Conservation (phyloP, 805 yeast species). For the Lachancea quebecensis region DNA sequence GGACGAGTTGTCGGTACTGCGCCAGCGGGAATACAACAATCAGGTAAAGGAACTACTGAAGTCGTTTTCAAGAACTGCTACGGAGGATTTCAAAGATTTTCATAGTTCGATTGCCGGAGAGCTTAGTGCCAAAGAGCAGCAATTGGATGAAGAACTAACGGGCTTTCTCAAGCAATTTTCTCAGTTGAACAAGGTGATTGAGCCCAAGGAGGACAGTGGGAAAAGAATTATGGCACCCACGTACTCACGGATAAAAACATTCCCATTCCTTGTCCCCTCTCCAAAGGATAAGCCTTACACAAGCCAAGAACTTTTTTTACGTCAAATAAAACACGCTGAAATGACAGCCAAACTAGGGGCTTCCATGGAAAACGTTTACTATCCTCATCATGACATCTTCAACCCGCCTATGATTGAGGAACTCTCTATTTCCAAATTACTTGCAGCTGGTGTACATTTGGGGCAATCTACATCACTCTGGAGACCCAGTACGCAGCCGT, state of each 20-base stretch:
- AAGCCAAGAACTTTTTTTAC: slow-evolving; percentile 65
- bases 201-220: slow-evolving; percentile 11
- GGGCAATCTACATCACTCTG: slow-evolving; percentile 82
- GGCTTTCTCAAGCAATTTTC: slow-evolving; percentile 25
- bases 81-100: slow-evolving; percentile 14
- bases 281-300: slow-evolving; percentile 61
- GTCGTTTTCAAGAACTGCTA: slow-evolving; percentile 13
- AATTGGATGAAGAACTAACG: slow-evolving; percentile 27
- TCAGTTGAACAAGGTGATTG: slow-evolving; percentile 15
- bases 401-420: slow-evolving; percentile 53
- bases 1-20: slow-evolving; percentile 20
- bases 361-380: slow-evolving; percentile 49
- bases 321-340: slow-evolving; percentile 59
- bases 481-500: slow-evolving; percentile 81
- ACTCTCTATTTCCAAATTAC: slow-evolving; percentile 57
- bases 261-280: slow-evolving; percentile 61
- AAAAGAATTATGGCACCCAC: not conserved
- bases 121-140: slow-evolving; percentile 24
- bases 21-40: slow-evolving; percentile 25
- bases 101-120: slow-evolving; percentile 12
- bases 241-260: slow-evolving; percentile 10
- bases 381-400: slow-evolving; percentile 59
- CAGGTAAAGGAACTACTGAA: slow-evolving; percentile 17
- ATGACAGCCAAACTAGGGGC: slow-evolving; percentile 60
- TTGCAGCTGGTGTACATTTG: slow-evolving; percentile 91